A percentile compares a stretch with the other conserved stretches of the same genome.
phyloP scores from a whole-genome alignment of 768 basidiomycete species.

The Lactarius deliciosus region DNA sequence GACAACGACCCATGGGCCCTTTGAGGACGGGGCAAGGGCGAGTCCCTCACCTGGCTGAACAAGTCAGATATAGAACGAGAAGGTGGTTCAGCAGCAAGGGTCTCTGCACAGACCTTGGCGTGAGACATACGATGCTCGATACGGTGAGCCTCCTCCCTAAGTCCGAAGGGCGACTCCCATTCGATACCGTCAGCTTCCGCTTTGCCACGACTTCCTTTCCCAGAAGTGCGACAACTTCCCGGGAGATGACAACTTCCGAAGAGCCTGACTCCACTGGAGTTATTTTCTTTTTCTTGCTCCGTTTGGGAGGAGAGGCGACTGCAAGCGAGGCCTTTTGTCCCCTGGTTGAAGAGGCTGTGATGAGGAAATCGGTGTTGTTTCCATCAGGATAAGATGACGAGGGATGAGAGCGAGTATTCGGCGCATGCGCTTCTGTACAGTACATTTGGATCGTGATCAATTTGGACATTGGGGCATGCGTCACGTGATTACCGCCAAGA shows the following conservation, averaged over 20 bases:
- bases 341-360: constrained; percentile 20
- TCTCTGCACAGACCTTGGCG: background rate
- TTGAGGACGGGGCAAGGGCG: constrained; percentile 48
- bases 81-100: background rate
- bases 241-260: constrained; percentile 70
- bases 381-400: background rate
- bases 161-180: constrained; percentile 58
- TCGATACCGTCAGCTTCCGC: constrained; percentile 50
- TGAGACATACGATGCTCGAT: constrained; percentile 50
- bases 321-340: constrained; percentile 39
- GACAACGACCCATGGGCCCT: constrained; percentile 74
- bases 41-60: constrained; percentile 60
- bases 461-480: background rate
- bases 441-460: no score
- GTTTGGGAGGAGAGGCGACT: constrained; percentile 4
- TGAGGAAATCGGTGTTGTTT: background rate
- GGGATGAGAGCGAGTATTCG: background rate
- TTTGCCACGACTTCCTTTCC: constrained; percentile 56
- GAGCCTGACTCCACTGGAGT: constrained; percentile 62
- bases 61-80: background rate
- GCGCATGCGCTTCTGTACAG: no score
- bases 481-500: background rate
- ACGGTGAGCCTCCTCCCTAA: constrained; percentile 61
- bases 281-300: constrained; percentile 40
- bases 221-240: constrained; percentile 66